Evolutionary conservation across 2,329 filamentous ascomycete species (phyloP).

Genomic region (Neopestalotiopsis rosae): DNA sequence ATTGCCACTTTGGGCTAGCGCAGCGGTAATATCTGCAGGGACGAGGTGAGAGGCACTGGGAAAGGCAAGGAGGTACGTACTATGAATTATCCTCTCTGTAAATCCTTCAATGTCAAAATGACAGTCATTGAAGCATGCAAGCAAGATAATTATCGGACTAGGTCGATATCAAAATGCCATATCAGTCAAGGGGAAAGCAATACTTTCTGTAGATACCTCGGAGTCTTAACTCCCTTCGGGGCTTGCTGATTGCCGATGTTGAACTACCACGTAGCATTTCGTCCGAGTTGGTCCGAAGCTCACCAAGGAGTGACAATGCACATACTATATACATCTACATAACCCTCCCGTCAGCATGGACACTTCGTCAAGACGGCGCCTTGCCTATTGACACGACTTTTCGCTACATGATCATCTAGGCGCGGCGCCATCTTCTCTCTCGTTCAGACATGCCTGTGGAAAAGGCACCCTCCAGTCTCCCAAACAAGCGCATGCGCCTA

Average conservation of each 20-base stretch:
- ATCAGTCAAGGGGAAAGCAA: too few relatives aligned
- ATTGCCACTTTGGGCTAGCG: background rate
- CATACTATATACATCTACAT: background rate
- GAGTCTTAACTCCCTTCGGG: background rate
- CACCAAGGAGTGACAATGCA: too few relatives aligned
- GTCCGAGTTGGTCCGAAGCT: background rate
- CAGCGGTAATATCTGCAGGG: background rate
- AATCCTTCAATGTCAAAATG: too few relatives aligned
- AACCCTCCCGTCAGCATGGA: background rate
- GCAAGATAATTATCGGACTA: too few relatives aligned
- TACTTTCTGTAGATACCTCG: background rate
- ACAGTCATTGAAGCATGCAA: too few relatives aligned
- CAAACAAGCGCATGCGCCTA: conserved; percentile 11
- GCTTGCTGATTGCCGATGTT: background rate
- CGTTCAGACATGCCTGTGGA: background rate
- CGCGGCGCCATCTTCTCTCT: too few relatives aligned
- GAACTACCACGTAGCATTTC: background rate
- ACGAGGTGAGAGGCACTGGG: too few relatives aligned
- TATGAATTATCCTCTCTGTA: too few relatives aligned
- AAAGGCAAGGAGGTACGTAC: too few relatives aligned
- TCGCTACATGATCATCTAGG: too few relatives aligned
- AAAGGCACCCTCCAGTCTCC: background rate
- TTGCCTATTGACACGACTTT: background rate
- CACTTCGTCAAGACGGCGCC: background rate
- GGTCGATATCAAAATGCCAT: too few relatives aligned